Evolutionary conservation across 2,329 filamentous ascomycete species (phyloP), one percentile per base, ranked within the genome.

Genomic region (Monilinia fructigena): DNA sequence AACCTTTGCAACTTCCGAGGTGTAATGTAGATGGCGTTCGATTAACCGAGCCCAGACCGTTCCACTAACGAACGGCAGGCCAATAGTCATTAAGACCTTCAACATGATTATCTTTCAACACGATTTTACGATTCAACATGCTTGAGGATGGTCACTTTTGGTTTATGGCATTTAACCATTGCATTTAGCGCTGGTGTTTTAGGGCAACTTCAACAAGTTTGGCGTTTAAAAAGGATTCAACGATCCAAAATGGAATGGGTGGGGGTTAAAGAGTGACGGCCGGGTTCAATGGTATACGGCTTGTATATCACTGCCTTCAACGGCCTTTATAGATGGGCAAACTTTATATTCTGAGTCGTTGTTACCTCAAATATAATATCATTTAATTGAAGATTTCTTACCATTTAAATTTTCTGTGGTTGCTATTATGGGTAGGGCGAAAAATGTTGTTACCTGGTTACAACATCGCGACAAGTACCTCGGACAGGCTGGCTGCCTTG

Each of bases 121-220:
- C 67, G 72, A 71, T 68, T 72, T 72, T 63, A 73, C 69, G 71
- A 75, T 76, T 75, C 74, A 75, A 76, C 74, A 74, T 71, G 62
- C 67, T 70, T 66, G 60, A 62, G 58, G 65, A 68, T 60, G 65
- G 55, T 50, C 65, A 40, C 45, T 58, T 50, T 63, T 54, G 58
- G 59, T 56, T 40, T 70, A 53, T 28, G 56, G 66, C 64, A 64
- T 67, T 72, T 71, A 67, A 69, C 65, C n/a, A 68, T 71, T 74
- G 73, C 74, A 76, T 75, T 69, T 74, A 75, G 74, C 72, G 71
- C 63, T 69, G 72, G 74, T 74, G 73, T 74, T n/a, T 73, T 66
- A 28, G 72, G 71, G 66, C 69, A 73, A 75, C 70, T 76, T 76
- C 75, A 76, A 76, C 74, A 76, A 70, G 73, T 75, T 73, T 73